A percentile compares a stretch with the other conserved stretches of the same genome.
These are phyloP conservation scores for Cladosporium sp. DNA, from an alignment of 2,329 filamentous ascomycete genomes.

Conservation along the genomic window DNA sequence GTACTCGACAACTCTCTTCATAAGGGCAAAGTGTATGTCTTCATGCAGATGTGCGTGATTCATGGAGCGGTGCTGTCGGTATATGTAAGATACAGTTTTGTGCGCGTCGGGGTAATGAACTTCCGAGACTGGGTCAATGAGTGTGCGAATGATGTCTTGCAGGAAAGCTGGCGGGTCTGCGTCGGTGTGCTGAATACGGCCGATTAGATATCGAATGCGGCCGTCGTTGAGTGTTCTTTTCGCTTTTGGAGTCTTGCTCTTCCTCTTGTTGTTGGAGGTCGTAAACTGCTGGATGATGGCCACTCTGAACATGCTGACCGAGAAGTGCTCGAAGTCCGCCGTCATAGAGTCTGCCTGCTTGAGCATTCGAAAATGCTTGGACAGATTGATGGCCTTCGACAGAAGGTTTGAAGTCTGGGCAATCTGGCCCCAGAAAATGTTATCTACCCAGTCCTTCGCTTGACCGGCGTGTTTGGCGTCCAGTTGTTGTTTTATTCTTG, in stretches of 20 bases:
- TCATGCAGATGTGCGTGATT: neutral
- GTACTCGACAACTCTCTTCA: neutral
- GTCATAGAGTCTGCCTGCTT: slow-evolving; percentile 12
- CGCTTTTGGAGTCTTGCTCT: neutral
- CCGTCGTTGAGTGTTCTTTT: slow-evolving; percentile 13
- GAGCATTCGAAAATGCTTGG: slow-evolving; percentile 17
- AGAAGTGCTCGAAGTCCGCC: slow-evolving; percentile 17
- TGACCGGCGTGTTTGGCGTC: slow-evolving; percentile 12
- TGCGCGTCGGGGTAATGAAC: slow-evolving; percentile 21
- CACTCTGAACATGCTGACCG: slow-evolving; percentile 22
- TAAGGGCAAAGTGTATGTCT: neutral
- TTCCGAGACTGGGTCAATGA: slow-evolving; percentile 10
- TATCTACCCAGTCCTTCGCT: slow-evolving; percentile 12
- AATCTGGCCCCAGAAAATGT: slow-evolving; percentile 29
- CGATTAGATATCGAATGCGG: slow-evolving; percentile 21
- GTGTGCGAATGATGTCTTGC: slow-evolving; percentile 18
- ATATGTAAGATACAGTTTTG: slow-evolving; percentile 22
- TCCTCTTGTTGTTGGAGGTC: neutral
- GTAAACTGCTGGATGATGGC: slow-evolving; percentile 24
- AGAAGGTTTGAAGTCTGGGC: slow-evolving; percentile 25
- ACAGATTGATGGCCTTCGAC: slow-evolving; percentile 19
- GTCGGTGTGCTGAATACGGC: slow-evolving; percentile 16
- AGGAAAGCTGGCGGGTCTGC: slow-evolving; percentile 20
- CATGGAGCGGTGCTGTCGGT: slow-evolving; percentile 11
- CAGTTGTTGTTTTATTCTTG: slow-evolving; percentile 21